Evolutionary conservation across 164 flowering plant species (phyloP).

Genomic region (Magnolia sinica): DNA sequence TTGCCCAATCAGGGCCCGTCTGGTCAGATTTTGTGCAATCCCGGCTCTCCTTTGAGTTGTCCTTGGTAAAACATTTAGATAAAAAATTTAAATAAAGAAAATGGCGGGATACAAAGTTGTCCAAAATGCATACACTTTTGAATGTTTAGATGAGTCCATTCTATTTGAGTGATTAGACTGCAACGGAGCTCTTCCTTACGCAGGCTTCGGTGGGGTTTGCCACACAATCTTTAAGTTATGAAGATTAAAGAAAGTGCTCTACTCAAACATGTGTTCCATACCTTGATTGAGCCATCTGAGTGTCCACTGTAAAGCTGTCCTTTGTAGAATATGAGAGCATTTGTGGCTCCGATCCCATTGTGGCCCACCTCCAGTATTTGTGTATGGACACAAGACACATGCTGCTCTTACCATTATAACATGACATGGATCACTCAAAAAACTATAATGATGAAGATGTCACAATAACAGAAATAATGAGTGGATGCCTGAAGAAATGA

Average conservation of each 20-base stretch:
- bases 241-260: neutral
- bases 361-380: conserved; percentile 62
- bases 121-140: too few species aligned
- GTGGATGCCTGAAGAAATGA: neutral
- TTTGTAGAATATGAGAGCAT: conserved; percentile 69
- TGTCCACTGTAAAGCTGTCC: conserved; percentile 74
- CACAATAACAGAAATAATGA: neutral
- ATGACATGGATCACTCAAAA: neutral
- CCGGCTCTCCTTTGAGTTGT: too few species aligned
- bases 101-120: too few species aligned
- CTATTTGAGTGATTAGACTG: too few species aligned
- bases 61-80: too few species aligned
- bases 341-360: conserved; percentile 52
- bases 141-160: too few species aligned
- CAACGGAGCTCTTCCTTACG: neutral
- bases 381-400: conserved; percentile 76
- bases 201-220: neutral
- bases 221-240: neutral
- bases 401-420: conserved; percentile 42
- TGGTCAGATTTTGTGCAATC: too few species aligned
- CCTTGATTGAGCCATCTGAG: conserved; percentile 86
- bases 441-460: neutral
- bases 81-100: too few species aligned
- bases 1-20: too few species aligned
- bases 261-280: conserved; percentile 12